Conservation (phyloP, 768 basidiomycete genomes). For the Epithele typhae region DNA sequence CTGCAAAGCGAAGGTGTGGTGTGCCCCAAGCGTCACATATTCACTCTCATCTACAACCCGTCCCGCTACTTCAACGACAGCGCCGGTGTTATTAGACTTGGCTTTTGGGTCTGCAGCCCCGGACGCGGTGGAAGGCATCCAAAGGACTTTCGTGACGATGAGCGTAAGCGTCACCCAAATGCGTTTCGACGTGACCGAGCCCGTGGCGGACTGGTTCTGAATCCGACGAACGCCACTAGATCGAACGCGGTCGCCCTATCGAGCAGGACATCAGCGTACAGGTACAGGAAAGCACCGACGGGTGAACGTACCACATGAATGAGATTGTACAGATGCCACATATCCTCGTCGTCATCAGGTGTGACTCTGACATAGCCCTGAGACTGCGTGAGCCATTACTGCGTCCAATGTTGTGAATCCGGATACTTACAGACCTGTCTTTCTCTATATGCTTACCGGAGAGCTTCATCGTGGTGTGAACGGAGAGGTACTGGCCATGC, state of each 20-base stretch:
- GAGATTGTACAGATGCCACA: slow-evolving; percentile 99
- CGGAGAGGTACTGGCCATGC: too few species aligned
- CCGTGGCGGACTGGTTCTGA: slow-evolving; percentile 85
- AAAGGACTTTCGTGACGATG: slow-evolving; percentile 72
- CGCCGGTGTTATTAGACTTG: slow-evolving; percentile 32
- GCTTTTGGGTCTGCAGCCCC: slow-evolving; percentile 33
- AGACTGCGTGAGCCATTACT: too few species aligned
- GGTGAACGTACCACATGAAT: slow-evolving; percentile 63
- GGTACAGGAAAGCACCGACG: background rate
- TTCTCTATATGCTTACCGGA: slow-evolving; percentile 82
- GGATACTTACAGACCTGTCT: slow-evolving; percentile 55
- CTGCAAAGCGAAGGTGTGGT: slow-evolving; percentile 93
- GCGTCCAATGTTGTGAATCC: background rate
- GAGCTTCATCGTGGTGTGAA: slow-evolving; percentile 90
- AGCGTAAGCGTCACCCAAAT: slow-evolving; percentile 83
- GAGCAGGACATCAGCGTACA: slow-evolving; percentile 11
- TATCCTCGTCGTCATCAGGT: slow-evolving; percentile 98
- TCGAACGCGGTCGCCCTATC: slow-evolving; percentile 74
- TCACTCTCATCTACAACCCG: slow-evolving; percentile 82
- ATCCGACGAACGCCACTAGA: slow-evolving; percentile 89
- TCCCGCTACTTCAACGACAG: slow-evolving; percentile 82
- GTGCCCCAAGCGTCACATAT: slow-evolving; percentile 89
- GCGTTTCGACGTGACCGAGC: slow-evolving; percentile 89
- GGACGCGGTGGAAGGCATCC: slow-evolving; percentile 60
- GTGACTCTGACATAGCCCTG: slow-evolving; percentile 93